Conservation (phyloP, 2,329 filamentous ascomycete genomes). For the Nothophoma quercina region DNA sequence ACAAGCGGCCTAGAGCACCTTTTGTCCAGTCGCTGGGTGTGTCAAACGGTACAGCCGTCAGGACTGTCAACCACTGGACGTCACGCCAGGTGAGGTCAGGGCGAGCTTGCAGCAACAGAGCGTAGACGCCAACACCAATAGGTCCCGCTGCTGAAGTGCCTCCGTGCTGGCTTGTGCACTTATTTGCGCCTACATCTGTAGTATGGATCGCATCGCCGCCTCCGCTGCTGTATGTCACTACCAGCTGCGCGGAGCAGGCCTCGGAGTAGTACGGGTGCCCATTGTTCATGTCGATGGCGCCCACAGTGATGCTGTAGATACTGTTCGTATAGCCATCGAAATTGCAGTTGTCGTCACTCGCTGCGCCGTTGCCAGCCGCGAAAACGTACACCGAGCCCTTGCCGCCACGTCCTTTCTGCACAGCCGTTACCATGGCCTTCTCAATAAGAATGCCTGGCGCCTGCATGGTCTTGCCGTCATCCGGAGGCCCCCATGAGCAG, state of each 20-base stretch:
- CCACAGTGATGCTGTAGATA: constrained; percentile 97
- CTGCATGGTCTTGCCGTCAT: constrained; percentile 94
- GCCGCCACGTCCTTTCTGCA: constrained; percentile 84
- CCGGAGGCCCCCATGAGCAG: constrained; percentile 96
- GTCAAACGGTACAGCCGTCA: constrained; percentile 84
- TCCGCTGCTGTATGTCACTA: constrained; percentile 96
- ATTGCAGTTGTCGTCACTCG: constrained; percentile 92
- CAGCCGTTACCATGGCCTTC: constrained; percentile 87
- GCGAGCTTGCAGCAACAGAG: constrained; percentile 82
- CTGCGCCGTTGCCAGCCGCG: constrained; percentile 92
- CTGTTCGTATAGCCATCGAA: constrained; percentile 99
- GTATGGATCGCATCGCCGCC: constrained; percentile 91
- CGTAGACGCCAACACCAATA: constrained; percentile 89
- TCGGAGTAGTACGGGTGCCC: constrained; percentile 96
- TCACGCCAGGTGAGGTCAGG: constrained; percentile 94
- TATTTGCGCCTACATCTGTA: constrained; percentile 86
- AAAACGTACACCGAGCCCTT: constrained; percentile 95
- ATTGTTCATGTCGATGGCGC: constrained; percentile 86
- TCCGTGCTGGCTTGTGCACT: constrained; percentile 83
- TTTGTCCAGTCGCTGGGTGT: constrained; percentile 81
- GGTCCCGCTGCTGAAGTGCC: constrained; percentile 96
- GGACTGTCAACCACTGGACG: constrained; percentile 86
- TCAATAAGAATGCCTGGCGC: constrained; percentile 87
- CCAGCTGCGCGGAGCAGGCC: constrained; percentile 91
- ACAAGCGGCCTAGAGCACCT: constrained; percentile 82